Conservation (phyloP, 768 basidiomycete genomes). For the Calocybe indica region DNA sequence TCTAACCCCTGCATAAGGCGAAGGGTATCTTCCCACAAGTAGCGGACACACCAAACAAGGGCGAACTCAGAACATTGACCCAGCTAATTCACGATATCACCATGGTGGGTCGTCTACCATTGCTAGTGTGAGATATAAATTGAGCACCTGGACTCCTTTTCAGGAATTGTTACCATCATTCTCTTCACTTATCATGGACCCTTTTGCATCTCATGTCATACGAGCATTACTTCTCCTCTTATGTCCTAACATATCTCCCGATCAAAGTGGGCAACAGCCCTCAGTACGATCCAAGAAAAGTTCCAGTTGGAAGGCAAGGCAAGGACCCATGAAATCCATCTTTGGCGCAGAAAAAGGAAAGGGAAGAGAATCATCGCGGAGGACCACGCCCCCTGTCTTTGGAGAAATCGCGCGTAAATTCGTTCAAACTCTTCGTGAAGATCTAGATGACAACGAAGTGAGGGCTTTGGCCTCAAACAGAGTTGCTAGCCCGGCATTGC, state of each 20-base stretch:
- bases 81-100: slow-evolving; percentile 59
- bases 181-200: slow-evolving; percentile 66
- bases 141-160: neutral
- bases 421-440: slow-evolving; percentile 44
- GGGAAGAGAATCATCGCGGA: slow-evolving; percentile 19
- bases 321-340: slow-evolving; percentile 77
- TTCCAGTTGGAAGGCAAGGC: slow-evolving; percentile 73
- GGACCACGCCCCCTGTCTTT: slow-evolving; percentile 43
- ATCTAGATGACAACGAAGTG: slow-evolving; percentile 64
- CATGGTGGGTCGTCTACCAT: slow-evolving; percentile 38
- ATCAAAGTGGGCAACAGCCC: slow-evolving; percentile 29
- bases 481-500: slow-evolving; percentile 71
- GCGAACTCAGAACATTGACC: slow-evolving; percentile 64
- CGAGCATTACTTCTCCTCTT: slow-evolving; percentile 75
- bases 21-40: slow-evolving; percentile 47
- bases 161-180: slow-evolving; percentile 71
- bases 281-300: slow-evolving; percentile 81
- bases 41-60: slow-evolving; percentile 42
- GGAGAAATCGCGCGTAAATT: slow-evolving; percentile 34
- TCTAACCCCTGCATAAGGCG: slow-evolving; percentile 27
- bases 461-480: slow-evolving; percentile 71
- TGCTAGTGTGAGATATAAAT: neutral
- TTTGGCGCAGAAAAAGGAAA: slow-evolving; percentile 44
- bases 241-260: slow-evolving; percentile 48
- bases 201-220: slow-evolving; percentile 88